Base-by-base conservation (phyloP, 192 early-diverging fungal species). In the Umbelopsis vinacea region DNA sequence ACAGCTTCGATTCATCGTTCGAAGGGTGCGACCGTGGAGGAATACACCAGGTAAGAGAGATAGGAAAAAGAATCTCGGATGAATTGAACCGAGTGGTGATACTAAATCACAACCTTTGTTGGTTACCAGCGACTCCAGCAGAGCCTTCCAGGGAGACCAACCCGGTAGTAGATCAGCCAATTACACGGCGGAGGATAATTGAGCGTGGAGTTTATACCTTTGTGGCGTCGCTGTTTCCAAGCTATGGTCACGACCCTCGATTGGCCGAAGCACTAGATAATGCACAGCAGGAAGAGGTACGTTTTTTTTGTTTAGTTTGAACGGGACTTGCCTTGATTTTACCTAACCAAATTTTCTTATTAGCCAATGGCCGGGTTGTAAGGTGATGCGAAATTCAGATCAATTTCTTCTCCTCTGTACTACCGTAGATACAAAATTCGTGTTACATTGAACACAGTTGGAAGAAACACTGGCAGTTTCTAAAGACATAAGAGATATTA, bases 1-100 rank as follows among this genome's bases (percentile, higher is more conserved):
- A 14, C 76, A 84, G 63, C 80, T 87, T 21, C 74, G 84, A 8
- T 76, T 85, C 53, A 83, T 84, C 5, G 33, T 79, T 43, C 72
- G 63, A 14, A 57, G 77, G n/a, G 73, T 79, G 8, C 48, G 54
- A 24, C 57, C 57, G n/a, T 63, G 57, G 57, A 35, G 40, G 40
- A 43, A 7, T 43, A 63, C 57, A 14, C 57, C 26, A 63, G 33
- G 29, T 37, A 29, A 29, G 57, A 29, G 17, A 15, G 26, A 19
- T 11, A 50, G 48, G 48, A 5, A 63, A 17, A 14, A 29, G 9
- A 12, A 4, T 43, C 6, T 43, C 2, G 12, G 5, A 12, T 4
- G 3, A 19, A 3, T 57, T 1, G 23, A 24, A 17, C 35, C 15
- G 15, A 5, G 2, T 17, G 33, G 5, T 33, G 11, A 35, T 37